These are phyloP conservation scores for Penicillium cinerascens DNA, from an alignment of 495 filamentous ascomycete species.

Conservation along the genomic window DNA sequence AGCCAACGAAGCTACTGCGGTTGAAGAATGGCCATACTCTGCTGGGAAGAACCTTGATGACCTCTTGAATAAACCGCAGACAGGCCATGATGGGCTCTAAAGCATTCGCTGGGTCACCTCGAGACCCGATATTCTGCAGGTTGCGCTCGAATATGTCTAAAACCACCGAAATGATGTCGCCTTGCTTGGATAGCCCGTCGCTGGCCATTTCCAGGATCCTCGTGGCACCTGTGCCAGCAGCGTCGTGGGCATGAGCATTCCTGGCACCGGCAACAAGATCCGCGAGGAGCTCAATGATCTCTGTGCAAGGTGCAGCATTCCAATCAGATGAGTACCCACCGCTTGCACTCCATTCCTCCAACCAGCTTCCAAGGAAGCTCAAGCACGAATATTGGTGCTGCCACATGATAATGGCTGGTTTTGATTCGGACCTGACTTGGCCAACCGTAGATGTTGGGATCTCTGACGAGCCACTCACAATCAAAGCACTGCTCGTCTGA, in stretches of 20 bases:
- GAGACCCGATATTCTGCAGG: slow-evolving; percentile 58
- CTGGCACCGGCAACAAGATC: slow-evolving; percentile 48
- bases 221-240: slow-evolving; percentile 38
- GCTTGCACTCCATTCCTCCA: slow-evolving; percentile 53
- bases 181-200: slow-evolving; percentile 64
- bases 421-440: slow-evolving; percentile 64
- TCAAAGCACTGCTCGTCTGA: slow-evolving; percentile 29
- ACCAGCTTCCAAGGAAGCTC: slow-evolving; percentile 69
- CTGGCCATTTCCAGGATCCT: slow-evolving; percentile 67
- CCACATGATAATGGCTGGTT: slow-evolving; percentile 63
- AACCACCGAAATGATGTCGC: slow-evolving; percentile 77
- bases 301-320: slow-evolving; percentile 51
- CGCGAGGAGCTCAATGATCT: slow-evolving; percentile 62
- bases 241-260: slow-evolving; percentile 20
- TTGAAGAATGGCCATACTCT: slow-evolving; percentile 87
- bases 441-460: slow-evolving; percentile 63
- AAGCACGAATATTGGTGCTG: slow-evolving; percentile 73
- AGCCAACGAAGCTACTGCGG: slow-evolving; percentile 70
- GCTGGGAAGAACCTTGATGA: slow-evolving; percentile 68
- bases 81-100: slow-evolving; percentile 67
- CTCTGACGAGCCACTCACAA: slow-evolving; percentile 41
- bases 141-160: slow-evolving; percentile 80
- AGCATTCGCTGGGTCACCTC: slow-evolving; percentile 47
- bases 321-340: slow-evolving; percentile 34
- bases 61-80: slow-evolving; percentile 69